A percentile compares a stretch with the other conserved stretches of the same genome.
These are phyloP conservation scores for Paracoccidioides lutzii DNA, from an alignment of 2,329 filamentous ascomycete genomes.

Conservation along the genomic window DNA sequence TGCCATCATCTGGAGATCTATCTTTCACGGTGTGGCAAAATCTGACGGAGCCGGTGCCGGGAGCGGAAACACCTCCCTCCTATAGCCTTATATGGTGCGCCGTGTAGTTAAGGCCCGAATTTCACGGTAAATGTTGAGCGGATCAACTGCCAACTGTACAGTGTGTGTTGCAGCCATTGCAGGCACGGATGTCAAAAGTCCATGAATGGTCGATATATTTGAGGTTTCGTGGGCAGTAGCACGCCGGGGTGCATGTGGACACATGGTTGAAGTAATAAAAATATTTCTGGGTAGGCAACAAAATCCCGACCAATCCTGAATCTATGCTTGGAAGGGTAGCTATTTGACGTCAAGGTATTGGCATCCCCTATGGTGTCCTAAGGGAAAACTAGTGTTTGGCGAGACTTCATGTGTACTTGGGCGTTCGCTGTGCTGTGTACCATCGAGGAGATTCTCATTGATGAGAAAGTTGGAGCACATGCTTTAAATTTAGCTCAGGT, in stretches of 20 bases:
- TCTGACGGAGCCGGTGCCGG: too few relatives aligned
- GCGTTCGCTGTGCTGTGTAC: too few relatives aligned
- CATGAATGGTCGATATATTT: neutral
- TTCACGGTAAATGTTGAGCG: neutral
- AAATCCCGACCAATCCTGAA: too few relatives aligned
- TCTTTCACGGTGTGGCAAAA: too few relatives aligned
- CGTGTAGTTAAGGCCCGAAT: neutral
- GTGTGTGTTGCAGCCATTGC: neutral
- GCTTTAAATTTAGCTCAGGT: neutral
- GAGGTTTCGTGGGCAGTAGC: neutral
- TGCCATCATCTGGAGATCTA: neutral
- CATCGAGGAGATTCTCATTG: too few relatives aligned
- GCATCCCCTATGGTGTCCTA: too few relatives aligned
- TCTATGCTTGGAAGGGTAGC: too few relatives aligned
- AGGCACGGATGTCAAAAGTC: neutral
- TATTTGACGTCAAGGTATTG: too few relatives aligned
- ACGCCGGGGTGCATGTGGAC: neutral
- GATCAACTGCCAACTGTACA: neutral
- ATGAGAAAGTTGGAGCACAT: neutral
- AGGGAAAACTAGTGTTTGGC: too few relatives aligned
- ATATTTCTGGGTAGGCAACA: too few relatives aligned
- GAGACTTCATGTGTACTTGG: too few relatives aligned
- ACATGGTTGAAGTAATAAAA: too few relatives aligned
- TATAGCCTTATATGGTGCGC: neutral
- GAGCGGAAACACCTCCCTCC: neutral